phyloP scores from a whole-genome alignment of 148 eudicot species.

The Fagopyrum esculentum region DNA sequence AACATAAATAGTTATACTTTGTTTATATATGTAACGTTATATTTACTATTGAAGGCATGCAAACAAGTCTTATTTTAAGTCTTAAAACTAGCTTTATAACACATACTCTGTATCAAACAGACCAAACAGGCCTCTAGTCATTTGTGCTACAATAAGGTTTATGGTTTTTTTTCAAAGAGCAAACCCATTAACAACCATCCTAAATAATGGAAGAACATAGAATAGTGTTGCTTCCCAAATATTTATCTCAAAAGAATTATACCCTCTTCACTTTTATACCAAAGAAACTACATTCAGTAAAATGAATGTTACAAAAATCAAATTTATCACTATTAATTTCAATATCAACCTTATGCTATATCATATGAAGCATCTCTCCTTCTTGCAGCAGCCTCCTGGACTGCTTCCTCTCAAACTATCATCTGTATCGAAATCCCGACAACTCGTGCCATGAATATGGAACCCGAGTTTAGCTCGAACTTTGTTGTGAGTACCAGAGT shows the following conservation, averaged over 20 bases:
- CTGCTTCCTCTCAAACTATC: neutral
- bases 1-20: too few species aligned
- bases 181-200: neutral
- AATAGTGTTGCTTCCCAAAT: neutral
- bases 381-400: neutral
- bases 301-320: conserved; percentile 9
- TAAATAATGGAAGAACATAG: neutral
- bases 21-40: too few species aligned
- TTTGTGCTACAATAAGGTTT: too few species aligned
- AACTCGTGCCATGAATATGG: neutral
- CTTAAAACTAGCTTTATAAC: too few species aligned
- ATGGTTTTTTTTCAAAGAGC: neutral
- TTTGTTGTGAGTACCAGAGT: conserved; percentile 71
- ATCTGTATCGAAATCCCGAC: neutral
- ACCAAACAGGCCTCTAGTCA: too few species aligned
- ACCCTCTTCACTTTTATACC: neutral
- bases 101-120: too few species aligned
- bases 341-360: conserved; percentile 5
- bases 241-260: conserved; percentile 6
- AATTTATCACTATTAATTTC: neutral
- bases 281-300: conserved; percentile 6
- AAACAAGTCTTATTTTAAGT: too few species aligned
- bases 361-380: neutral
- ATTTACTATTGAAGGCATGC: too few species aligned
- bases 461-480: conserved; percentile 22